Base-by-base conservation (phyloP, 2,329 filamentous ascomycete species). In the Colletotrichum zoysiae region DNA sequence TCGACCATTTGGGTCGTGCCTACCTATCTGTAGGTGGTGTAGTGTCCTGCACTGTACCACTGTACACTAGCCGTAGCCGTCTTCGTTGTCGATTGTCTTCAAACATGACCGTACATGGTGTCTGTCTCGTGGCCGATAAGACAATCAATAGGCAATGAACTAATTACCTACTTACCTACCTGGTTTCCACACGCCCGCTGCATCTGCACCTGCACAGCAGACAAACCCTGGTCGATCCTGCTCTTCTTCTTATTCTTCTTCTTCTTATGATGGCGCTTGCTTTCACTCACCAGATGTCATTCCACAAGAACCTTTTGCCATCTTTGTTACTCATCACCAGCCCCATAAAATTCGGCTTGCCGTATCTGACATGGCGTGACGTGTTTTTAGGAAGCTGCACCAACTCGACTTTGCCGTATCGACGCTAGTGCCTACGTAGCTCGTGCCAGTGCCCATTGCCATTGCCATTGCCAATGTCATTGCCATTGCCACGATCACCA, bases 321-420 rank as follows among this genome's bases (percentile, higher is more conserved):
- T 71, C 58, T 71, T 71, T 68, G 58, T 68, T 68, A 55, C 61
- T 33, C 50, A 51, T 56, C 68, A 26, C 40, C 44, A n/a, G 61
- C 62, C 50, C 63, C 55, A 53, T 38, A 35, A 50, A n/a, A 48
- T n/a, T 53, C 38, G 46, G 44, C 58, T 26, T 58, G 11, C 38
- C 46, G 18, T 56, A 9, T 55, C 46, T 64, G 48, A 48, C 12
- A 2, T 48, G 60, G 50, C 42, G 61, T 55, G 38, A 44, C 26
- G 60, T 63, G 55, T 63, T 42, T 56, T 50, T 33, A 50, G 48
- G 46, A 59, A 26, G 51, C 60, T 63, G 23, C 58, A 16, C 20
- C 69, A 68, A 20, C 30, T 53, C 59, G 35, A 63, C 65, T 38
- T 64, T 71, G 51, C 65, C 59, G 58, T 40, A 63, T 71, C 58